Evolutionary conservation across 148 eudicot genomes (phyloP).

Genomic region (Persicaria maculosa): DNA sequence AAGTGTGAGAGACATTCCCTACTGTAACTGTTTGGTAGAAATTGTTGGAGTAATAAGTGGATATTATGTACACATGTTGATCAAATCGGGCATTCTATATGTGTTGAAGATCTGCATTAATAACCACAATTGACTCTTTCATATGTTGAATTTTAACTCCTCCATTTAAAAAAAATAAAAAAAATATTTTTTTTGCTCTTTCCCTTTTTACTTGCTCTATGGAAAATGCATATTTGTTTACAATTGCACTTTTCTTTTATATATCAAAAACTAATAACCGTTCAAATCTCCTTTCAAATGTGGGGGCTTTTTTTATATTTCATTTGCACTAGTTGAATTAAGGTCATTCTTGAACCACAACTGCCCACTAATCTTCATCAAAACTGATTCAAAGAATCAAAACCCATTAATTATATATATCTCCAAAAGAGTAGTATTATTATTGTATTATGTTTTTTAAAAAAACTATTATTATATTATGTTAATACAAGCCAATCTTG

Average conservation of each 20-base stretch:
- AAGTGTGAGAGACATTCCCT: not conserved
- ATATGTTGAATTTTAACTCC: not conserved
- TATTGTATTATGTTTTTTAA: too few relatives aligned
- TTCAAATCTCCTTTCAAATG: constrained; percentile 2
- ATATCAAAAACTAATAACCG: not conserved
- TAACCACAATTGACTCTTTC: constrained; percentile 8
- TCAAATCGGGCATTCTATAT: not conserved
- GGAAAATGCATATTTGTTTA: not conserved
- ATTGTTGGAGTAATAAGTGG: constrained; percentile 8
- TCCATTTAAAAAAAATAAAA: not conserved
- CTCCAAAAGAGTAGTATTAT: too few relatives aligned
- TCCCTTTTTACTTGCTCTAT: not conserved
- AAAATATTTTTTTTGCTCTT: too few relatives aligned
- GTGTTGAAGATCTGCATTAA: constrained; percentile 10
- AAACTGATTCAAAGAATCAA: too few relatives aligned
- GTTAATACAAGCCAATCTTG: not conserved
- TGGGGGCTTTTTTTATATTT: not conserved
- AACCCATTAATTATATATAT: too few relatives aligned
- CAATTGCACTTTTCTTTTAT: not conserved
- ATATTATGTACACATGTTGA: not conserved
- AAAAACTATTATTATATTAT: too few relatives aligned
- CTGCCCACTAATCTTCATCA: too few relatives aligned
- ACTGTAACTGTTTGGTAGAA: not conserved
- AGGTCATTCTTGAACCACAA: too few relatives aligned
- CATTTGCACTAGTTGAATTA: too few relatives aligned